Percentiles rank a stretch among this genome's conserved stretches.
These are phyloP conservation scores for Setaria italica DNA, from an alignment of 202 grass and related monocot genomes.

Conservation along the genomic window DNA sequence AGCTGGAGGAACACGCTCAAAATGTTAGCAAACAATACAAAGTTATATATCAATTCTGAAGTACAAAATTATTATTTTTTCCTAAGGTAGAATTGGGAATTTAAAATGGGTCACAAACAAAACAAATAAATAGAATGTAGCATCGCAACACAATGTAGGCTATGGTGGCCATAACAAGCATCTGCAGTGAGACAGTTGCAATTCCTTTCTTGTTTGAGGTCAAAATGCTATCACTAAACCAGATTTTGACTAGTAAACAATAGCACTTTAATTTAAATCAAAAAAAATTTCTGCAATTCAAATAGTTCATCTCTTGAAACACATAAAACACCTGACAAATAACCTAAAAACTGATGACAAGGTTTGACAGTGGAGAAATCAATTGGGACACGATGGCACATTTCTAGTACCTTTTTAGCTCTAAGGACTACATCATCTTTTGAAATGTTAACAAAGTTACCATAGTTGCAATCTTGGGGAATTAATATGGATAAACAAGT, in stretches of 20 bases:
- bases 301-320: not conserved
- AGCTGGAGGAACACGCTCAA: not conserved
- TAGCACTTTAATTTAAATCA: not conserved
- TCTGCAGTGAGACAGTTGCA: not conserved
- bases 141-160: not conserved
- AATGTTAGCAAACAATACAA: conserved; percentile 1
- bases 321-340: not conserved
- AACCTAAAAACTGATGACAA: not conserved
- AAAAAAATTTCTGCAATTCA: not conserved
- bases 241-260: not conserved
- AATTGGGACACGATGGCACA: not conserved
- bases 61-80: not conserved
- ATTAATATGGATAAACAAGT: conserved; percentile 9
- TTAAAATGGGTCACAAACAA: not conserved
- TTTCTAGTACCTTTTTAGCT: not conserved
- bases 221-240: not conserved
- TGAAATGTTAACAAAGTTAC: not conserved
- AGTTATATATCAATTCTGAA: not conserved
- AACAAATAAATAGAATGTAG: not conserved
- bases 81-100: too few relatives aligned
- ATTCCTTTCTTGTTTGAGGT: not conserved
- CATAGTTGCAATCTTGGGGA: not conserved
- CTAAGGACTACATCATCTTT: not conserved
- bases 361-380: not conserved
- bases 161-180: not conserved